Evolutionary conservation across 2,329 filamentous ascomycete species (phyloP).

Genomic region (Amylocarpus encephaloides): DNA sequence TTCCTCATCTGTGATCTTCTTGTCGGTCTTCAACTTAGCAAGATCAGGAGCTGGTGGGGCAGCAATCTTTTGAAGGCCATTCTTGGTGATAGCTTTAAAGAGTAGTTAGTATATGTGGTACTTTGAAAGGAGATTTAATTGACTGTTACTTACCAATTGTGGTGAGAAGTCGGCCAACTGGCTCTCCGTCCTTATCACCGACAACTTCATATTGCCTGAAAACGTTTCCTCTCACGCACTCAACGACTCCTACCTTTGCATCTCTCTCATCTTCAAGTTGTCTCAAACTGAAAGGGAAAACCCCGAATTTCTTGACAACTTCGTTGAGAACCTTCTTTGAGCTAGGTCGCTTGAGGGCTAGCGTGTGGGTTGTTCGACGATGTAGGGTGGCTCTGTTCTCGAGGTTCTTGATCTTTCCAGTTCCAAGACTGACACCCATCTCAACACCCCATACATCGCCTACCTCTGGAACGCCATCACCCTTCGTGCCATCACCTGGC

Average conservation of each 20-base stretch:
- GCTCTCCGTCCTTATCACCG: conserved; percentile 81
- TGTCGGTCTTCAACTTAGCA: conserved; percentile 83
- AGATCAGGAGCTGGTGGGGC: conserved; percentile 70
- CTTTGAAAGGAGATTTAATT: not conserved
- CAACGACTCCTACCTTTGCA: conserved; percentile 91
- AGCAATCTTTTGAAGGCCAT: conserved; percentile 82
- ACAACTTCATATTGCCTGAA: conserved; percentile 95
- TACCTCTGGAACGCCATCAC: conserved; percentile 80
- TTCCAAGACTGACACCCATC: conserved; percentile 83
- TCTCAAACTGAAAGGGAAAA: conserved; percentile 94
- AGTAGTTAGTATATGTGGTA: conserved; percentile 22
- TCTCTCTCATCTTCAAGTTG: conserved; percentile 95
- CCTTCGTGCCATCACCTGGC: conserved; percentile 79
- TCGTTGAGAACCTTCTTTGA: conserved; percentile 90
- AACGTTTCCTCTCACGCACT: conserved; percentile 89
- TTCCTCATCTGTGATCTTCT: conserved; percentile 97
- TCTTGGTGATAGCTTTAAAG: conserved; percentile 83
- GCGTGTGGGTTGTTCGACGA: conserved; percentile 85
- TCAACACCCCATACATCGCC: conserved; percentile 98
- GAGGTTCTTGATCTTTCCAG: conserved; percentile 90
- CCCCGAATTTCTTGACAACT: conserved; percentile 94
- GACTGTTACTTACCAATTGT: conserved; percentile 72
- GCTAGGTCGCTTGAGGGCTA: conserved; percentile 87
- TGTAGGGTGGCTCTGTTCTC: conserved; percentile 86
- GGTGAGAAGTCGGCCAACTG: conserved; percentile 81